Evolutionary conservation across 306 rosid species (phyloP), one percentile per base, ranked within the genome.

Genomic region (Parietaria judaica): DNA sequence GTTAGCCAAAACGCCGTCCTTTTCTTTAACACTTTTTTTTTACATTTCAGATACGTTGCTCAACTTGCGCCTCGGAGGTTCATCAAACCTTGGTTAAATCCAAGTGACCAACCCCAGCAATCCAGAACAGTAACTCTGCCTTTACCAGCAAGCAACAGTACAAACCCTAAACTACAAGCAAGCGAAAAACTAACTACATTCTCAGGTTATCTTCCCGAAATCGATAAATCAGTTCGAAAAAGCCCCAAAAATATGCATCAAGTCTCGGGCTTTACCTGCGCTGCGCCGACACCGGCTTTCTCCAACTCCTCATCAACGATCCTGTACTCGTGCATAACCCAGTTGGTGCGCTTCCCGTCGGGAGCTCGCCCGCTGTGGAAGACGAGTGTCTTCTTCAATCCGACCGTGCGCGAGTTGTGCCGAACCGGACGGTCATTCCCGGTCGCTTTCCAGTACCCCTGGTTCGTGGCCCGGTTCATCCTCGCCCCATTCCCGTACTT

Each of bases 321-420:
- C 71, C 99, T 82, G 76, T 94, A 94, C 72, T 94, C 99, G 69
- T 94, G 99, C 99, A 94, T 94, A 8, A 94, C 99, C 99, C 99
- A 94, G 46, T 94, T 88, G n/a, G 99, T 94, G 65, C 99, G 75
- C 77, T 79, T 71, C 1, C 99, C 99, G 73, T 79, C 97, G 0
- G 99, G 99, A 36, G 99, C 99, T 49, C 99, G 72, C 14, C 99
- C 99, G 64, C 94, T 88, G 51, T 94, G 99, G 64, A 94, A 94
- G 58, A 94, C 99, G 86, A 94, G 64, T 1, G 99, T 94, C 66
- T 94, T 94, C 86, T 94, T 94, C 81, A 86, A 68, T 15, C 99
- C 99, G 47, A 83, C 97, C 0, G 54, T 72, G 76, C 77, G 79
- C 7, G 80, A 58, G 0, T 74, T 86, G 66, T 86, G 99, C 76